Evolutionary conservation across 148 eudicot genomes (phyloP).

Genomic region (Selenicereus undatus): DNA sequence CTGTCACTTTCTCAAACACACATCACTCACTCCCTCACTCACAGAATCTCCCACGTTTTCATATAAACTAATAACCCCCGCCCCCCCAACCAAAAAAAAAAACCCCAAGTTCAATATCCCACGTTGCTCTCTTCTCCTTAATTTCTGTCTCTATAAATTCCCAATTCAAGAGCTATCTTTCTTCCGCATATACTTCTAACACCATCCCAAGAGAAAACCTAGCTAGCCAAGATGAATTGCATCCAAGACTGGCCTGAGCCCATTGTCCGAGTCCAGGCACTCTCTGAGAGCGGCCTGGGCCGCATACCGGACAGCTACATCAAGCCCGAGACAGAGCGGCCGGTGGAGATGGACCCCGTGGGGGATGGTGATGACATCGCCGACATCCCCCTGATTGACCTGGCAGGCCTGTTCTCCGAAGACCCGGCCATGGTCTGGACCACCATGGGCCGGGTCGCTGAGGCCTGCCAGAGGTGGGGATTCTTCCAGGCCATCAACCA

Average conservation of each 20-base stretch:
- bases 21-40: background rate
- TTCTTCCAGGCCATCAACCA: slow-evolving; percentile 83
- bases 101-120: background rate
- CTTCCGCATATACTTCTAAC: too few species aligned
- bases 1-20: background rate
- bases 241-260: slow-evolving; percentile 86
- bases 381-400: slow-evolving; percentile 70
- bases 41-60: background rate
- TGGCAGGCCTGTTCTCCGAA: slow-evolving; percentile 32
- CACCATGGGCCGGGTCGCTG: slow-evolving; percentile 29
- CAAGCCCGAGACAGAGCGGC: slow-evolving; percentile 55
- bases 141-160: background rate
- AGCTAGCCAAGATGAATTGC: slow-evolving; percentile 31
- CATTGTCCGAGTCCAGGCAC: slow-evolving; percentile 68
- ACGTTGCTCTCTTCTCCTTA: background rate
- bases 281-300: slow-evolving; percentile 52
- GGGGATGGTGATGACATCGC: background rate
- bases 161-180: background rate
- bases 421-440: slow-evolving; percentile 8
- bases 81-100: background rate
- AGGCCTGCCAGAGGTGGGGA: slow-evolving; percentile 75
- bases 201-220: background rate
- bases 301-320: slow-evolving; percentile 56
- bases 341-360: background rate
- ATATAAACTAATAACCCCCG: background rate